Base-by-base conservation (phyloP, 1,284 basidiomycete genomes). In the Quambalaria eucalypti region DNA sequence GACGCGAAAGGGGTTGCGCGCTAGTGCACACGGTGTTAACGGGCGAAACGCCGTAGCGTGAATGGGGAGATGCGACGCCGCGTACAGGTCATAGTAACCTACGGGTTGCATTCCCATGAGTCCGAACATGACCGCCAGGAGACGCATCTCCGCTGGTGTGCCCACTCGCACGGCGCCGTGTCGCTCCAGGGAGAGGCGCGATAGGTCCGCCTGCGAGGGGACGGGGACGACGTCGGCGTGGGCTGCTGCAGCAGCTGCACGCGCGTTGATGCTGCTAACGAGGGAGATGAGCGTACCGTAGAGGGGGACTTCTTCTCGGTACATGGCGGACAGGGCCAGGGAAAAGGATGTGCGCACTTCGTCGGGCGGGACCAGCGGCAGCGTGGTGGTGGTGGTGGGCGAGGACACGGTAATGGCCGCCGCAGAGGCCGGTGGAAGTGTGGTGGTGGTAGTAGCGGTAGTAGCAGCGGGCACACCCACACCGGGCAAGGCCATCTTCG, bases 331-430 rank as follows among this genome's bases (percentile, higher is more conserved):
- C 10, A 39, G 36, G 4, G 36, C 36, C 10, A 21, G 16, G 16
- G 36, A 39, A 21, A 39, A 39, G 21, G 16, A 21, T 39, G 36
- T 39, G 10, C 36, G 36, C 3, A 39, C 16, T 21, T 14, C 21
- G 10, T 39, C 36, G 5, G 36, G 10, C 16, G 36, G 21, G 3
- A 53, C 86, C 80, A 74, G 91, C 89, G 38, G 85, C 87, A 40
- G 90, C 90, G 61, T 81, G 81, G 64, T 65, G 10, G 50, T 48
- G 2, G 64, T 65, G 3, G 46, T 48, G 7, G 62, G 54, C 9
- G 54, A 2, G 19, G 8, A 49, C 21, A 50, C 16, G 39, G 4
- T 38, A 16, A 5, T 23, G 25, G 16, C 19, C 23, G 16, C 28
- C n/a, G 12, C 3, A 12, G 53, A 53, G 2, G 52, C 56, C 1